These are phyloP conservation scores for Metrosideros polymorpha DNA, from an alignment of 441 rosid genomes.

Conservation along the genomic window DNA sequence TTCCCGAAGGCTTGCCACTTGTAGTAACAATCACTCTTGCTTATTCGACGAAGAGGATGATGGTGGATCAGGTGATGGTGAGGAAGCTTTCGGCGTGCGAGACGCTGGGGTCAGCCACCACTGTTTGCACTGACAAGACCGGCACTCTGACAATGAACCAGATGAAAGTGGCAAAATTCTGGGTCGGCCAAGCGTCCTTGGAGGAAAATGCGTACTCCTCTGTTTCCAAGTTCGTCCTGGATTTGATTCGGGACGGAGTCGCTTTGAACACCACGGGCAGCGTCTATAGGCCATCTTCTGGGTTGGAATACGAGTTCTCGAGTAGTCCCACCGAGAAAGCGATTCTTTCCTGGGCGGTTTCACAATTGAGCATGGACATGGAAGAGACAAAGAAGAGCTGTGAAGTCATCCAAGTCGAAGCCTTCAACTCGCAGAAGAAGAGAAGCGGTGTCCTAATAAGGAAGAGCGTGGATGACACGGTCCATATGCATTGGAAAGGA, in stretches of 20 bases:
- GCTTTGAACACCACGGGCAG: background rate
- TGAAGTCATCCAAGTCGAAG: constrained; percentile 37
- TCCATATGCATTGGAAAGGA: constrained; percentile 79
- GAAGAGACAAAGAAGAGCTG: constrained; percentile 13
- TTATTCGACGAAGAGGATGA: background rate
- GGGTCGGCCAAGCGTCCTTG: background rate
- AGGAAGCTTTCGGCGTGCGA: background rate
- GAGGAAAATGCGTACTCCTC: background rate
- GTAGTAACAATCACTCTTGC: background rate
- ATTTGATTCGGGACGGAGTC: background rate
- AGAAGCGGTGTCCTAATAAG: no score
- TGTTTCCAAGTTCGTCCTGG: background rate
- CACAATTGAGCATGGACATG: background rate
- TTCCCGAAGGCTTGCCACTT: background rate
- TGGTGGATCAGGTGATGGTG: background rate
- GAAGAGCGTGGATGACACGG: constrained; percentile 24
- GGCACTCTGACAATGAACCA: background rate
- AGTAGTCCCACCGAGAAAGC: background rate
- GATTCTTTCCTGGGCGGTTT: rapidly evolving
- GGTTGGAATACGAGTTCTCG: background rate
- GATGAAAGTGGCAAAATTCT: background rate
- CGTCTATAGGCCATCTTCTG: background rate
- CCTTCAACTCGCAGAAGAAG: constrained; percentile 66
- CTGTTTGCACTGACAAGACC: background rate
- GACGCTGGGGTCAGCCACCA: background rate